Conservation (phyloP, 805 yeast genomes). For the Suhomyces faveliae region DNA sequence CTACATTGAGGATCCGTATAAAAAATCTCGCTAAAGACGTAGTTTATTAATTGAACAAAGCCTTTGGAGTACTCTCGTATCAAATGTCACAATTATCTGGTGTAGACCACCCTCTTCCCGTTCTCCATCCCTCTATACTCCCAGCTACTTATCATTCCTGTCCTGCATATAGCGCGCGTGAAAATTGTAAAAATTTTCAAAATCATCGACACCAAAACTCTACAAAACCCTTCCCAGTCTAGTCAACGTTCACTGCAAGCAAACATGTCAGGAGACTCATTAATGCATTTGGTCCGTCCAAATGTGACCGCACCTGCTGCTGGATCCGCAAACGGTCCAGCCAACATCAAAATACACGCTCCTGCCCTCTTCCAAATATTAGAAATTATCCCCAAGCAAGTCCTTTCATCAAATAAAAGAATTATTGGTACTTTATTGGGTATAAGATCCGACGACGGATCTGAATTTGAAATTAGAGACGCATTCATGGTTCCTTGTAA, state of each 20-base stretch:
- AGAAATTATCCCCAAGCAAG: constrained; percentile 62
- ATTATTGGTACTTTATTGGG: constrained; percentile 84
- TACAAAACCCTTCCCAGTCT: background rate
- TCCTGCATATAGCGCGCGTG: background rate
- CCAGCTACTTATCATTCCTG: background rate
- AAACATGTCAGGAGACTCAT: constrained; percentile 25
- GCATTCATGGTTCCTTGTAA: constrained; percentile 79
- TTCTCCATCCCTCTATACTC: background rate
- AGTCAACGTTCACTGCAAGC: background rate
- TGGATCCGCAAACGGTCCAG: constrained; percentile 46
- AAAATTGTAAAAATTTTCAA: constrained; percentile 2
- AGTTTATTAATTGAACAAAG: too few relatives aligned
- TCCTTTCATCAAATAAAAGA: constrained; percentile 45
- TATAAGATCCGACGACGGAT: constrained; percentile 78
- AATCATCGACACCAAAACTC: constrained; percentile 1
- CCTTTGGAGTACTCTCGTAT: too few relatives aligned
- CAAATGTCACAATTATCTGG: too few relatives aligned
- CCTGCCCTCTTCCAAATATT: constrained; percentile 74
- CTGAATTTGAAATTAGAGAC: constrained; percentile 66
- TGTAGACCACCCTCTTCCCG: too few relatives aligned
- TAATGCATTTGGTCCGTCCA: constrained; percentile 51
- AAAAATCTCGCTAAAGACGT: too few relatives aligned
- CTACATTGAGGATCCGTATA: too few relatives aligned
- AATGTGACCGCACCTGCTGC: constrained; percentile 47
- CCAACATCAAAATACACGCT: constrained; percentile 58